Conservation (phyloP, 306 rosid species). For the Adenanthera pavonina region DNA sequence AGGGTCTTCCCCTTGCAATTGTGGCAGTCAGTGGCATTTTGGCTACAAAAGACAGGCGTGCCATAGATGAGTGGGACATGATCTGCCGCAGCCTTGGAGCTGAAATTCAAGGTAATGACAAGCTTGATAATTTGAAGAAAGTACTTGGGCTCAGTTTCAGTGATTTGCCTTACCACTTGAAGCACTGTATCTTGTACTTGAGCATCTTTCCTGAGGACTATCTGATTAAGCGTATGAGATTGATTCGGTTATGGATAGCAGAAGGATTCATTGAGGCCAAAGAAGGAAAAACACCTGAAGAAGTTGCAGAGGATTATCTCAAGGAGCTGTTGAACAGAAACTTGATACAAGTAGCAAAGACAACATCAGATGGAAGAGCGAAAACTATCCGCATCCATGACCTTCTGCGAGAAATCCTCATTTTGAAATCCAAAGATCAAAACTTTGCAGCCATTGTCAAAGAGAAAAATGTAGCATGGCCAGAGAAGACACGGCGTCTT, state of each 20-base stretch:
- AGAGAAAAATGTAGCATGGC: slow-evolving; percentile 44
- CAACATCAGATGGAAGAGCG: slow-evolving; percentile 47
- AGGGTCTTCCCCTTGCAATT: slow-evolving; percentile 73
- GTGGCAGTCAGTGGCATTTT: slow-evolving; percentile 59
- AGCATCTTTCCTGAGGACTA: slow-evolving; percentile 53
- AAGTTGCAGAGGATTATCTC: slow-evolving; percentile 52
- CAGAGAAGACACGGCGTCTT: slow-evolving; percentile 56
- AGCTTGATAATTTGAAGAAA: slow-evolving; percentile 45
- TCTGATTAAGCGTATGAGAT: slow-evolving; percentile 44
- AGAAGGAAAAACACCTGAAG: slow-evolving; percentile 55
- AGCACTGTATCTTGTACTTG: slow-evolving; percentile 52
- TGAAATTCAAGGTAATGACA: slow-evolving; percentile 45
- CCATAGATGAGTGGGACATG: slow-evolving; percentile 56
- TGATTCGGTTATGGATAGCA: slow-evolving; percentile 59
- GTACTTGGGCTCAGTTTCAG: slow-evolving; percentile 50
- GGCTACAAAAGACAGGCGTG: slow-evolving; percentile 52
- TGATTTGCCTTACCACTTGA: slow-evolving; percentile 53
- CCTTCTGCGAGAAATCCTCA: slow-evolving; percentile 55
- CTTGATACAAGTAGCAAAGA: slow-evolving; percentile 47
- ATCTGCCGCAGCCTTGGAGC: slow-evolving; percentile 46
- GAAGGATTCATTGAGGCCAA: slow-evolving; percentile 51
- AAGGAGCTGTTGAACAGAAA: slow-evolving; percentile 58
- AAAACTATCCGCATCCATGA: slow-evolving; percentile 54
- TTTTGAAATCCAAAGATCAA: slow-evolving; percentile 55
- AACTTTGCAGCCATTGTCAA: slow-evolving; percentile 53